These are phyloP conservation scores for Pythium grandisporangium DNA, from an alignment of 352 stramenopile species.

Conservation along the genomic window DNA sequence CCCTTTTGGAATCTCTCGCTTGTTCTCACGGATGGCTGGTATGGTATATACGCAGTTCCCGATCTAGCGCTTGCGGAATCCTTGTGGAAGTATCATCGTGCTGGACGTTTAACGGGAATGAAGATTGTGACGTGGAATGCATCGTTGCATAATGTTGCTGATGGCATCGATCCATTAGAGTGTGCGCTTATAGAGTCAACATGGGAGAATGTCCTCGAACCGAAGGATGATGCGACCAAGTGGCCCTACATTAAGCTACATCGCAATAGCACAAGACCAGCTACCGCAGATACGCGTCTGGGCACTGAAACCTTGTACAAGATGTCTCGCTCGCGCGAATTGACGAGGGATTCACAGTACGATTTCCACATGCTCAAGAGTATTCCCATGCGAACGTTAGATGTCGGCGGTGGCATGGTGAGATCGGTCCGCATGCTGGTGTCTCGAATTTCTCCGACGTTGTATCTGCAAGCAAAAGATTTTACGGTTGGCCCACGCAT, in stretches of 20 bases:
- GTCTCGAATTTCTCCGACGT: slow-evolving; percentile 35
- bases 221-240: slow-evolving; percentile 30
- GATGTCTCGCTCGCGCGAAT: neutral
- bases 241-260: slow-evolving; percentile 57
- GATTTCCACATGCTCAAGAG: slow-evolving; percentile 52
- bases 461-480: slow-evolving; percentile 64
- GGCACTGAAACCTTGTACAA: slow-evolving; percentile 34
- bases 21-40: slow-evolving; percentile 70
- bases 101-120: slow-evolving; percentile 28
- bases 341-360: neutral
- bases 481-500: slow-evolving; percentile 49
- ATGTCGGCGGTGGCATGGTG: slow-evolving; percentile 51
- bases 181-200: slow-evolving; percentile 29
- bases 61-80: slow-evolving; percentile 25
- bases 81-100: slow-evolving; percentile 36
- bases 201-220: slow-evolving; percentile 41
- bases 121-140: slow-evolving; percentile 70
- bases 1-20: slow-evolving; percentile 44
- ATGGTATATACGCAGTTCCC: slow-evolving; percentile 50
- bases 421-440: slow-evolving; percentile 47
- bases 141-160: slow-evolving; percentile 41
- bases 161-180: slow-evolving; percentile 62
- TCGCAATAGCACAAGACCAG: slow-evolving; percentile 59
- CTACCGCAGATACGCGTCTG: slow-evolving; percentile 24
- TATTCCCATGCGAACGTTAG: slow-evolving; percentile 45